Evolutionary conservation across 2,329 filamentous ascomycete species (phyloP).

Genomic region (Xylaria sp.): DNA sequence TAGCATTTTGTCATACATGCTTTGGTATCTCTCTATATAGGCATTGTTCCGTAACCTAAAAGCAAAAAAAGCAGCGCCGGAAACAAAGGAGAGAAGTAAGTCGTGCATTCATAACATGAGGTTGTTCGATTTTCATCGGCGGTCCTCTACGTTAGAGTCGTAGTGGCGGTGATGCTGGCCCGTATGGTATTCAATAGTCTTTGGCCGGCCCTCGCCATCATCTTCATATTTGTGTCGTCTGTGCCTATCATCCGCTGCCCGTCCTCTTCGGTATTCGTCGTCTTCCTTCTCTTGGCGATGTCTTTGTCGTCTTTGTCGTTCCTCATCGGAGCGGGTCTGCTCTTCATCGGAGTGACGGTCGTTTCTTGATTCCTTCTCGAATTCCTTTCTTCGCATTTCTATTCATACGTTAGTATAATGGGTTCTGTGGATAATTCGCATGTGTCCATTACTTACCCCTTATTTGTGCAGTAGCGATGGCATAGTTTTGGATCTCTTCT

Average conservation of each 20-base stretch:
- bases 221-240: slow-evolving; percentile 42
- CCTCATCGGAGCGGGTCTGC: slow-evolving; percentile 48
- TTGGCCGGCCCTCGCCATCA: slow-evolving; percentile 41
- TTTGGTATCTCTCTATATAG: slow-evolving; percentile 41
- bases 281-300: slow-evolving; percentile 47
- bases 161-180: slow-evolving; percentile 39
- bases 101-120: slow-evolving; percentile 25
- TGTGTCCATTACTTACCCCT: slow-evolving; percentile 67
- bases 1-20: slow-evolving; percentile 36
- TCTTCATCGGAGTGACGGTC: slow-evolving; percentile 43
- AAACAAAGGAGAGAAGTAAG: slow-evolving; percentile 20
- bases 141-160: slow-evolving; percentile 36
- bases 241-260: slow-evolving; percentile 44
- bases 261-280: slow-evolving; percentile 45
- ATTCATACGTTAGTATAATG: slow-evolving; percentile 38
- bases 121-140: slow-evolving; percentile 18
- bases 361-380: slow-evolving; percentile 47
- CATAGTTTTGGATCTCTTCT: slow-evolving; percentile 90
- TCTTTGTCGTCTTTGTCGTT: slow-evolving; percentile 44
- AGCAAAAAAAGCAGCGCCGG: slow-evolving; percentile 14
- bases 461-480: slow-evolving; percentile 81
- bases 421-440: not conserved
- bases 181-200: slow-evolving; percentile 45
- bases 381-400: slow-evolving; percentile 56
- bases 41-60: slow-evolving; percentile 4